phyloP scores from a whole-genome alignment of 1,284 basidiomycete species.

The Waitea zeae region DNA sequence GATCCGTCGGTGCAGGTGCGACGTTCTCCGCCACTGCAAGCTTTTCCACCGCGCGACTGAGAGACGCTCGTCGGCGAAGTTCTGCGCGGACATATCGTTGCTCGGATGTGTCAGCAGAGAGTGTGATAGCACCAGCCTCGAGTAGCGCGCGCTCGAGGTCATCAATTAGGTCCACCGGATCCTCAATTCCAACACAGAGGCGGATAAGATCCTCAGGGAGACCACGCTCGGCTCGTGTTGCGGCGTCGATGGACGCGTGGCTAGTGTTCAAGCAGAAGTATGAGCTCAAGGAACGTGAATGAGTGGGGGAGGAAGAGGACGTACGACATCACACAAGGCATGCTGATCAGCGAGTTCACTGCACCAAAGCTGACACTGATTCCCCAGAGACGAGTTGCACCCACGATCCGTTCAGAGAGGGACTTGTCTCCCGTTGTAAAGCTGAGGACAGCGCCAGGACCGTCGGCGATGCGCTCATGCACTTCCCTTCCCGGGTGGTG shows the following conservation, averaged over 20 bases:
- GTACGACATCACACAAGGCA: conserved; percentile 99
- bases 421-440: conserved; percentile 90
- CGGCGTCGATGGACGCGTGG: conserved; percentile 94
- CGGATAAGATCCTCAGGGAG: conserved; percentile 97
- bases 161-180: conserved; percentile 82
- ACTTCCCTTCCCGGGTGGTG: conserved; percentile 75
- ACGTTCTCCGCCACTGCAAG: conserved; percentile 27
- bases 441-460: conserved; percentile 87
- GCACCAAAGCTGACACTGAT: conserved; percentile 97
- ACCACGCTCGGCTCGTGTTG: conserved; percentile 81
- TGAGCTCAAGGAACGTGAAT: conserved; percentile 5
- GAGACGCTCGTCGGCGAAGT: conserved; percentile 24
- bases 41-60: conserved; percentile 52
- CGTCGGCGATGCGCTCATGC: conserved; percentile 78
- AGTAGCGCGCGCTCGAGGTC: conserved; percentile 90
- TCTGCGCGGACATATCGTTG: conserved; percentile 20
- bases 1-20: conserved; percentile 27
- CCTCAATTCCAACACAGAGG: conserved; percentile 97
- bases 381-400: conserved; percentile 86
- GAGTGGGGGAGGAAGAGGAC: conserved; percentile 18
- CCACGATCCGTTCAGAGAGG: conserved; percentile 86
- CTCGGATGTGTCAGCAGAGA: conserved; percentile 19
- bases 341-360: conserved; percentile 96
- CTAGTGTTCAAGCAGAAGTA: conserved; percentile 22
- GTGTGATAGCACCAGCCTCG: conserved; percentile 76